Evolutionary conservation across 805 yeast genomes (phyloP), one percentile per base, ranked within the genome.

Genomic region (Starmerella potacharoeniae): DNA sequence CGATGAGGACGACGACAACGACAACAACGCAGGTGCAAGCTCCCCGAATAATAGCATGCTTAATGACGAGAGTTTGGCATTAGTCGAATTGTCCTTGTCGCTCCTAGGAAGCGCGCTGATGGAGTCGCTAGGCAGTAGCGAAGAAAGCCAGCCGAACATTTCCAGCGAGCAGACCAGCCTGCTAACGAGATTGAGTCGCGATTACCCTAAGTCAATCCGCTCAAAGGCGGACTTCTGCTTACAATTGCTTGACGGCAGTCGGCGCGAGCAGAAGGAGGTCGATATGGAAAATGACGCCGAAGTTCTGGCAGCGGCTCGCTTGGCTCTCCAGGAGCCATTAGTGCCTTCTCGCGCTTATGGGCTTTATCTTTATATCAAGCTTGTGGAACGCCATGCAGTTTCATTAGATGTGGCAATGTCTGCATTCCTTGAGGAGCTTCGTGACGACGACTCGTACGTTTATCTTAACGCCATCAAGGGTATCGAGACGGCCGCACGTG

Each of bases 261-360:
- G 30, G 16, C 33, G 49, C 3, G n/a, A 34, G 6, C 33, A 41
- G 31, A 59, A 55, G 6, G 58, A 59, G n/a, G 51, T 52, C 33
- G 60, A 59, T 40, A 51, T 46, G 40, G 39, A 50, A 14, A 51
- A 60, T 42, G 37, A 57, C 4, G 40, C 13, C 6, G 53, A 54
- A n/a, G 56, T 58, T 0, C 69, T 84, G 48, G 75, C 77, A 14
- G 73, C 78, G 35, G 96, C 96, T 0, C 69, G 86, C 39, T 71
- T 77, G 1, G 79, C 82, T 56, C 68, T 93, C 44, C 81, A 80
- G 54, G 96, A 90, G 68, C 85, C 90, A 0, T 69, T 84, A 44
- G 82, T 86, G 3, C 96, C 97, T 0, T 78, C 91, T 2, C 74
- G 89, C 53, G 97, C 95, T 0, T 89, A 86, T 67, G 97, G 97